Base-by-base conservation (phyloP, 306 rosid species). In the Trichosanthes truncata region DNA sequence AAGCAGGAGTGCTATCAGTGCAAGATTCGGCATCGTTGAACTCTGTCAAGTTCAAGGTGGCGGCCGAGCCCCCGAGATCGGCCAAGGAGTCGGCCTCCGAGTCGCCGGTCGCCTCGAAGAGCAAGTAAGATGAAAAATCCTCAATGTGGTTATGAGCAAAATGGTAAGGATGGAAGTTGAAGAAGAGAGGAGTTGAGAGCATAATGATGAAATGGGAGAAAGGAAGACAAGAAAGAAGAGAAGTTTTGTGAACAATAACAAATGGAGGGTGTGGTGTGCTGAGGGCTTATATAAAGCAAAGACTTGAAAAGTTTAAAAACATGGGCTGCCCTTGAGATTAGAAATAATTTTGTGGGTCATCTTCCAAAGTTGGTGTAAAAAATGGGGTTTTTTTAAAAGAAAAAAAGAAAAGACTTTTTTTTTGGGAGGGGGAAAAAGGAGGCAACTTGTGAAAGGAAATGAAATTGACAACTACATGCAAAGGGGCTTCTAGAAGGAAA, bases 101-200 rank as follows among this genome's bases (percentile, higher is more conserved):
- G 78, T 95, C 99, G 4, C 97, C 99, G 1, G 84, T 82, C 1
- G 88, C 97, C 85, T 95, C 99, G 51, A 91, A 85, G 26, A 80
- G 86, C 41, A 88, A 76, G 84, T 80, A 85, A 18, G 85, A 82
- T 62, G 93, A 89, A 3, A 86, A 80, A 49, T 90, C 90, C 56
- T 68, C 25, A 69, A 26, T 14, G 23, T 57, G 52, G 20, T 57
- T 59, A 18, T 29, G 38, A 62, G 36, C 18, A 5, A 26, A 46
- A 48, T 33, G 60, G 60, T 35, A 59, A 53, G 33, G 78, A 29
- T 53, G 14, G 69, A 62, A 18, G 56, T 65, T 60, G 74, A 60
- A 25, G 68, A 77, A 59, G 55, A 57, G 23, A 17, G 77, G 36
- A 73, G 77, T 26, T 48, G 59, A 15, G n/a, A 51, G 38, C 78